Conservation (phyloP, 1,284 basidiomycete genomes). For the Salmacisia buchloeana region DNA sequence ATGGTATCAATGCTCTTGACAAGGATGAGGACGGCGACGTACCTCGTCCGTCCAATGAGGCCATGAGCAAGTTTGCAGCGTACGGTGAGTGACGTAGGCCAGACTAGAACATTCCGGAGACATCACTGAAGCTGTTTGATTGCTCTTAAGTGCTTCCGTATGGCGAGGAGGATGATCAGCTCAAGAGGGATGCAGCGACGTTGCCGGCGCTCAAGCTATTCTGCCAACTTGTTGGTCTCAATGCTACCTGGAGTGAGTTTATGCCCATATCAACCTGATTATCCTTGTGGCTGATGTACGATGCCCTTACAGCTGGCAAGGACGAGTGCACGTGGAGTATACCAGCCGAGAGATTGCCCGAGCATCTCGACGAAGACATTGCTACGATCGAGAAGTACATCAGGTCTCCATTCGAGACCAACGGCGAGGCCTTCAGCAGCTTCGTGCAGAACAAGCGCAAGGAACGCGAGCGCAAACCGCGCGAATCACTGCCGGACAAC, state of each 20-base stretch:
- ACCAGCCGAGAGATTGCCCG: slow-evolving; percentile 26
- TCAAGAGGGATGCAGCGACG: slow-evolving; percentile 30
- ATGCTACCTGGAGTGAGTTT: slow-evolving; percentile 20
- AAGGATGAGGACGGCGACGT: slow-evolving; percentile 5
- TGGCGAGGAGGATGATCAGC: slow-evolving; percentile 25
- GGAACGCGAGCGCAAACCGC: slow-evolving; percentile 4
- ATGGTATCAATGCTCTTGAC: slow-evolving; percentile 12
- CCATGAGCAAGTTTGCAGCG: slow-evolving; percentile 9
- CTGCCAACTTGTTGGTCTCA: slow-evolving; percentile 38
- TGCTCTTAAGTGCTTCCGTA: not conserved
- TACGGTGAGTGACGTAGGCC: slow-evolving; percentile 6
- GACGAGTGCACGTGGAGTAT: slow-evolving; percentile 41
- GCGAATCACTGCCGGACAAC: slow-evolving; percentile 6
- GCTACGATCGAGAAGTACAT: slow-evolving; percentile 44
- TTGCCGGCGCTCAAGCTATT: slow-evolving; percentile 43
- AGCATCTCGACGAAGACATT: slow-evolving; percentile 33
- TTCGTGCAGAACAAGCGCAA: slow-evolving; percentile 35
- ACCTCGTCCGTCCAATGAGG: slow-evolving; percentile 9
- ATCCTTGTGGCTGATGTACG: too few relatives aligned
- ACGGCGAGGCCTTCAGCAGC: slow-evolving; percentile 23
- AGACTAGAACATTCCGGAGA: not conserved
- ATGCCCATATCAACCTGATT: too few relatives aligned
- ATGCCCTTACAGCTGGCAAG: slow-evolving; percentile 13
- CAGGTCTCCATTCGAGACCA: slow-evolving; percentile 27
- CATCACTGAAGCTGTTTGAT: slow-evolving; percentile 12